phyloP scores from a whole-genome alignment of 768 basidiomycete genomes.

The Serendipita vermifera region DNA sequence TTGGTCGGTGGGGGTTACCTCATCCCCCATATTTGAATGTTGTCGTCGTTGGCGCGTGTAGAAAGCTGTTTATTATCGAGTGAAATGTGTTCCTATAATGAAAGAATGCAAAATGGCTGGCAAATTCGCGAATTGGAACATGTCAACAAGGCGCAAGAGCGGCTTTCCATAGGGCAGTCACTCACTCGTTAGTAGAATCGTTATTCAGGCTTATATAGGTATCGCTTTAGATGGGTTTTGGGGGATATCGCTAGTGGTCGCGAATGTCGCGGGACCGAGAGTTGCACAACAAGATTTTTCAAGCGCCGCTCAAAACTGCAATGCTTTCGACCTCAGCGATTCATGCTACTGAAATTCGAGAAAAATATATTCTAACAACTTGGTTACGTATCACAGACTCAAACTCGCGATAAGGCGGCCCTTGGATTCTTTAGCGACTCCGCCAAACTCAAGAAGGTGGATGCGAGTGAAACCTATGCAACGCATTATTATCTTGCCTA shows the following conservation, averaged over 20 bases:
- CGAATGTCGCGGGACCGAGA: too few species aligned
- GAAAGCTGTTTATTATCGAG: background rate
- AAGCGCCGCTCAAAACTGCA: too few species aligned
- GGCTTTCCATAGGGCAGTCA: background rate
- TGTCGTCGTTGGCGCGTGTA: background rate
- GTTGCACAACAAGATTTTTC: too few species aligned
- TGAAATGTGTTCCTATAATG: background rate
- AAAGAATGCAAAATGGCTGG: background rate
- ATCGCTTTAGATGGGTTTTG: too few species aligned
- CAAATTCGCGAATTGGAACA: background rate
- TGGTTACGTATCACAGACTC: too few species aligned
- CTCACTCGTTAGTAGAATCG: background rate
- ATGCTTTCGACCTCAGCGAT: too few species aligned
- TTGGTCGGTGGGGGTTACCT: background rate
- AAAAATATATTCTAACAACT: too few species aligned
- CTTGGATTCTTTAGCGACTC: constrained; percentile 45
- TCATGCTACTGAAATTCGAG: too few species aligned
- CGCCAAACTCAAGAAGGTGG: constrained; percentile 46
- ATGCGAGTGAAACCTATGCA: constrained; percentile 43
- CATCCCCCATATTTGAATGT: background rate
- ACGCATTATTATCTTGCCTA: background rate
- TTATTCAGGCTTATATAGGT: too few species aligned
- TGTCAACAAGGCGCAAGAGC: background rate
- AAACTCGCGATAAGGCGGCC: constrained; percentile 18
- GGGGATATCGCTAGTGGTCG: too few species aligned